Evolutionary conservation across 2,329 filamentous ascomycete species (phyloP), one percentile per base, ranked within the genome.

Genomic region (Colletotrichum cereale): DNA sequence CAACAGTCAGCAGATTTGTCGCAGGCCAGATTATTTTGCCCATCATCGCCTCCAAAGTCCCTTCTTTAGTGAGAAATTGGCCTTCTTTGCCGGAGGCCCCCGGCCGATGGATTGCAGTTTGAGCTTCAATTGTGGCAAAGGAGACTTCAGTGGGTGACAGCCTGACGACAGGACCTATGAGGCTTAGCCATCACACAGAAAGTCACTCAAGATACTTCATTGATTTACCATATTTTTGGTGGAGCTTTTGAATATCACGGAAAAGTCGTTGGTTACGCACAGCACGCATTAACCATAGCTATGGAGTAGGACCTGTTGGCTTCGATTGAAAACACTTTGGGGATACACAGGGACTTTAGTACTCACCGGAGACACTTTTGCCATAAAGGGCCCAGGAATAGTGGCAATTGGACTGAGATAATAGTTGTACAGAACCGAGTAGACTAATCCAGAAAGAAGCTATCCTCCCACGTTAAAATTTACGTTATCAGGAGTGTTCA

Each of bases 1-100:
- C 40, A 14, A 40, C 48, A 8, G 65, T 67, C 2, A 67, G 57
- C 3, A 67, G 65, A 40, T 67, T 67, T n/a, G 47, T 40, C 24
- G 65, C 65, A 2, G 65, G 57, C 65, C 65, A 67, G 16, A 67
- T 62, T 14, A 67, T 67, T 16, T 67, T 48, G 10, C 65, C 65
- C 57, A 67, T 67, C 57, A 67, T 62, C 18, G 65, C 57, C 36
- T 67, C 65, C 21, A 67, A 24, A 26, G 65, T 67, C n/a, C 40
- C 57, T 8, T 62, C 65, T 48, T 67, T 67, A 5, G 65, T 67
- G 24, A 67, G 62, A 12, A 62, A 67, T 2, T 29, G 3, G 5
- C 16, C 8, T 29, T 40, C 16, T 18, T 67, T 67, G 8, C n/a
- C 26, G 0, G 57, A 62, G 14, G 26, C n/a, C 7, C 29, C 38